Conservation (phyloP, 176 grass and related monocot genomes). For the Eremochloa ophiuroides region DNA sequence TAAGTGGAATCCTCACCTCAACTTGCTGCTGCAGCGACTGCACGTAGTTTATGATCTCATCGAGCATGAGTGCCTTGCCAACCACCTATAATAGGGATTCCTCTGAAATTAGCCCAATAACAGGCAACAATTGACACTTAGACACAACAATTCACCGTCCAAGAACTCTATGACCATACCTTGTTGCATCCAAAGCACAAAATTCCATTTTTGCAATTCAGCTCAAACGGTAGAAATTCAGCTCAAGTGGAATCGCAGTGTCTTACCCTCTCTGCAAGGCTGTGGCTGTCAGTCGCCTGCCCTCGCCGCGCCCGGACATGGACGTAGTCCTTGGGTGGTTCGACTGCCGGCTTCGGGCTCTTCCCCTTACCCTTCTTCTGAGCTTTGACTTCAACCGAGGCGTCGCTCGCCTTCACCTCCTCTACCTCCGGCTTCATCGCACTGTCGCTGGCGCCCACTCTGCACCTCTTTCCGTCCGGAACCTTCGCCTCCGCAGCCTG, state of each 20-base stretch:
- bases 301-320: slow-evolving; percentile 92
- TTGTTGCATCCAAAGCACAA: slow-evolving; percentile 67
- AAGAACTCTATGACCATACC: slow-evolving; percentile 29
- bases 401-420: slow-evolving; percentile 29
- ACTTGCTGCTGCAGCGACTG: slow-evolving; percentile 90
- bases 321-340: slow-evolving; percentile 84
- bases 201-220: not conserved
- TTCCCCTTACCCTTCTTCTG: slow-evolving; percentile 51
- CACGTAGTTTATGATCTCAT: slow-evolving; percentile 95
- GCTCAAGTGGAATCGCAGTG: not conserved
- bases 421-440: slow-evolving; percentile 42
- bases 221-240: not conserved
- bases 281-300: slow-evolving; percentile 91
- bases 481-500: slow-evolving; percentile 36
- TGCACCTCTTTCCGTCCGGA: slow-evolving; percentile 44
- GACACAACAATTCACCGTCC: not conserved
- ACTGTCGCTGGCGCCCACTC: not conserved
- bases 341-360: slow-evolving; percentile 43
- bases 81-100: slow-evolving; percentile 40
- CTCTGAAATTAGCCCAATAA: slow-evolving; percentile 8
- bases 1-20: slow-evolving; percentile 33
- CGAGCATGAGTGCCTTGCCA: slow-evolving; percentile 84
- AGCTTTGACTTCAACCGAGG: slow-evolving; percentile 27
- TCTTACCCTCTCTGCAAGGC: slow-evolving; percentile 91
- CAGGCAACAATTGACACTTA: not conserved